Conservation (phyloP, 2,329 filamentous ascomycete species). For the Chaetomiaceae sp. region DNA sequence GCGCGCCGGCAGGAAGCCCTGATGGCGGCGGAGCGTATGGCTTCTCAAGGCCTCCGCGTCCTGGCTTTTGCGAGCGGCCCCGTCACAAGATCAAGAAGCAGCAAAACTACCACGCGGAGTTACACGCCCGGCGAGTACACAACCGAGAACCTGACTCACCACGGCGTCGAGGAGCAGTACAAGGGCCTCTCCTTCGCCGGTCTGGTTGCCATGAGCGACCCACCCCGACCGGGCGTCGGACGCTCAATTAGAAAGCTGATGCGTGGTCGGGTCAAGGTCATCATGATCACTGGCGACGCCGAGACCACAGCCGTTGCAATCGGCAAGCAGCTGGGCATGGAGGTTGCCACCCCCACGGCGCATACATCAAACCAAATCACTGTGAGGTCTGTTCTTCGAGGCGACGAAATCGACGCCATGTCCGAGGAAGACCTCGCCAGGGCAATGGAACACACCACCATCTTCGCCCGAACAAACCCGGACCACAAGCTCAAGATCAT, state of each 20-base stretch:
- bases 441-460: constrained; percentile 82
- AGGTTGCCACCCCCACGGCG: constrained; percentile 54
- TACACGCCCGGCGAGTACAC: constrained; percentile 45
- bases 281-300: constrained; percentile 98
- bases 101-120: constrained; percentile 44
- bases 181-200: constrained; percentile 83
- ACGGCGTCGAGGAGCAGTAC: constrained; percentile 66
- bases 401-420: constrained; percentile 93
- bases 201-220: constrained; percentile 94
- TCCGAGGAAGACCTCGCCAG: constrained; percentile 76
- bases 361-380: constrained; percentile 52
- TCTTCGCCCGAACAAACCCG: constrained; percentile 93
- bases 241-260: constrained; percentile 84
- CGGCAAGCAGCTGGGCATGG: constrained; percentile 92
- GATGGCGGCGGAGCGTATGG: constrained; percentile 79
- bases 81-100: constrained; percentile 45
- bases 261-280: constrained; percentile 91
- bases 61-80: constrained; percentile 88
- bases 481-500: constrained; percentile 99
- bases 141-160: constrained; percentile 37
- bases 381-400: constrained; percentile 70
- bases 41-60: constrained; percentile 81
- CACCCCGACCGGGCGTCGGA: constrained; percentile 83
- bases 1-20: constrained; percentile 67
- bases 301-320: constrained; percentile 94